phyloP scores from a whole-genome alignment of 1,139 yeast genomes.

The Diutina pseudorugosa region DNA sequence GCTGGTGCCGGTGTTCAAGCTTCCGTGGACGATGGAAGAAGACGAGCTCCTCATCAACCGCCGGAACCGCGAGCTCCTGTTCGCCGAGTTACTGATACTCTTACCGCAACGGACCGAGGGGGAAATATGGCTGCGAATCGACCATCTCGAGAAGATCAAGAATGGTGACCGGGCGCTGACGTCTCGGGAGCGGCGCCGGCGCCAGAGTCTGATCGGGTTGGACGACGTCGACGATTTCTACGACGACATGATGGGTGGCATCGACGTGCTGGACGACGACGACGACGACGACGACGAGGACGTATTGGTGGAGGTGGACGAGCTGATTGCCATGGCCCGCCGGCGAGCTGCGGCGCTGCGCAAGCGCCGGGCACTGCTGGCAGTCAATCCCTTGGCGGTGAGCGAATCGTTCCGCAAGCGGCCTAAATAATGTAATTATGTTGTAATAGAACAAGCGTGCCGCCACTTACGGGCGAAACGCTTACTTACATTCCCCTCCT shows the following conservation, averaged over 20 bases:
- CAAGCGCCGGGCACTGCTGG: slow-evolving; percentile 32
- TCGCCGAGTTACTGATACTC: slow-evolving; percentile 64
- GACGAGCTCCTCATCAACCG: slow-evolving; percentile 55
- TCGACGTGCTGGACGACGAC: slow-evolving; percentile 24
- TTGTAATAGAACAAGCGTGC: slow-evolving; percentile 5
- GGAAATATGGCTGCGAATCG: slow-evolving; percentile 59
- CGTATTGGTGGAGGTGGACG: slow-evolving; percentile 30
- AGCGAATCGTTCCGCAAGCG: slow-evolving; percentile 6
- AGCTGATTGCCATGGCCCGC: slow-evolving; percentile 11
- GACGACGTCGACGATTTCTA: slow-evolving; percentile 38
- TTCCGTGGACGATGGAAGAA: slow-evolving; percentile 56
- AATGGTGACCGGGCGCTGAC: slow-evolving; percentile 24
- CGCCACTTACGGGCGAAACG: slow-evolving; percentile 7
- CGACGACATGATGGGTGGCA: slow-evolving; percentile 27
- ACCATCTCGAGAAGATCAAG: slow-evolving; percentile 29
- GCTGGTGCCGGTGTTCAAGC: slow-evolving; percentile 19
- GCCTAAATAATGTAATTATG: not conserved
- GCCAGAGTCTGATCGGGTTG: slow-evolving; percentile 31
- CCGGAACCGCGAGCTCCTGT: slow-evolving; percentile 44
- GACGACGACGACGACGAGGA: slow-evolving; percentile 23
- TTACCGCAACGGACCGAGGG: slow-evolving; percentile 62
- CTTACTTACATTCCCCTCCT: not conserved
- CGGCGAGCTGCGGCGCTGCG: slow-evolving; percentile 15
- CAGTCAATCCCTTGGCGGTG: slow-evolving; percentile 30
- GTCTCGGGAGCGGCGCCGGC: slow-evolving; percentile 20